phyloP scores from a whole-genome alignment of 2,329 filamentous ascomycete species.

The Calycina marina region DNA sequence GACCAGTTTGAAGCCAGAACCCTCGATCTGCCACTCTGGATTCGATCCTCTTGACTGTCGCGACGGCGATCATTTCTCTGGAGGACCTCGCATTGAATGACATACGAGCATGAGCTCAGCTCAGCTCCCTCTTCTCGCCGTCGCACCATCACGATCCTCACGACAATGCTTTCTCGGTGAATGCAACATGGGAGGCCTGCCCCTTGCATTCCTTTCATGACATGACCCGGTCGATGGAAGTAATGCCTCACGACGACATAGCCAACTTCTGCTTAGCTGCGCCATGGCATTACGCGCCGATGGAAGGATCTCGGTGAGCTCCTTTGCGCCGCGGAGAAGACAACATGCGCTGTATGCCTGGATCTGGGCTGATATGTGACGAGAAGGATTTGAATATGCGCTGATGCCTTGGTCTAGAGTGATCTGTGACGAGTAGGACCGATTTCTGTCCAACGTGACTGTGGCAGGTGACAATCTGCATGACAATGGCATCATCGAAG shows the following conservation, averaged over 20 bases:
- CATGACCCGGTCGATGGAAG: slow-evolving; percentile 11
- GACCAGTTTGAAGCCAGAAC: not conserved
- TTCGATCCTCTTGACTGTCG: not conserved
- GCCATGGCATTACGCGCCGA: slow-evolving; percentile 5
- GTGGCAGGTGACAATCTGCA: slow-evolving; percentile 9
- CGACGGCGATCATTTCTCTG: not conserved
- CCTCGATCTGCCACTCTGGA: not conserved
- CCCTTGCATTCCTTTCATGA: slow-evolving; percentile 10
- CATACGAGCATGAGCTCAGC: not conserved
- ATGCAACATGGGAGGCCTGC: slow-evolving; percentile 9
- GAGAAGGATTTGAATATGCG: too few species aligned
- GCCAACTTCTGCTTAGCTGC: slow-evolving; percentile 8
- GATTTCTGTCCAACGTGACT: slow-evolving; percentile 8
- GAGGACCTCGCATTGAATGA: not conserved
- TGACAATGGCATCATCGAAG: slow-evolving; percentile 11
- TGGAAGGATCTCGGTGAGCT: slow-evolving; percentile 8
- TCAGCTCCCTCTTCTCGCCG: not conserved
- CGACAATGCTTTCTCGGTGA: slow-evolving; percentile 7
- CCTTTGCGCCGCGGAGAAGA: slow-evolving; percentile 3
- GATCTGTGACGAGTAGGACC: slow-evolving; percentile 8
- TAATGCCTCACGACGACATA: too few species aligned
- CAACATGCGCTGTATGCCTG: slow-evolving; percentile 8
- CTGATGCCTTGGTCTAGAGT: slow-evolving; percentile 6
- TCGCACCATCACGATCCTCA: slow-evolving; percentile 8
- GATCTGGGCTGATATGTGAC: too few species aligned